These are phyloP conservation scores for Conoideocrella luteorostrata DNA, from an alignment of 2,329 filamentous ascomycete species.

Conservation along the genomic window DNA sequence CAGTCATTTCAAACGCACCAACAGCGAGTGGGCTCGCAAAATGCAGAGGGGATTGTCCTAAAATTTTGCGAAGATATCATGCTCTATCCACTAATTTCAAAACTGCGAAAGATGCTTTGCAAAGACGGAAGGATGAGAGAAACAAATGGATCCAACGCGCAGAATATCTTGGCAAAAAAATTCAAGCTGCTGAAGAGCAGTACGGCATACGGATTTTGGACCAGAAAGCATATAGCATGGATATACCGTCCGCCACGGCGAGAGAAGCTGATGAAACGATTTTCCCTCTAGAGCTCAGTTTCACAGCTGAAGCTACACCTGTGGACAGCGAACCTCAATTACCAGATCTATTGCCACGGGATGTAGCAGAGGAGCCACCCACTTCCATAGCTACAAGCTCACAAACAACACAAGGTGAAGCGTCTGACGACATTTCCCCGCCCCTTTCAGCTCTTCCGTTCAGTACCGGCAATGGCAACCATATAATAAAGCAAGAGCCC, in stretches of 20 bases:
- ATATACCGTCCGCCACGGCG: constrained; percentile 2
- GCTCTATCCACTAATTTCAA: constrained; percentile 36
- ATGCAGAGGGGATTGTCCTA: constrained; percentile 24
- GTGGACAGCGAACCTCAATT: constrained; percentile 5
- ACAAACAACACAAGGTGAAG: constrained; percentile 24
- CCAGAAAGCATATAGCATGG: neutral
- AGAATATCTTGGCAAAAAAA: constrained; percentile 34
- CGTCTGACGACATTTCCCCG: constrained; percentile 15
- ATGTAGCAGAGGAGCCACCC: neutral
- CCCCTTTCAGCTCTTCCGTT: constrained; percentile 18
- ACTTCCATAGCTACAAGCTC: constrained; percentile 13
- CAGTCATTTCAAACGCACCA: neutral
- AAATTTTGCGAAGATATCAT: constrained; percentile 33
- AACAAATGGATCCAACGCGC: constrained; percentile 41
- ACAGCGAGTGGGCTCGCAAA: constrained; percentile 16
- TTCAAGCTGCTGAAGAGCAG: constrained; percentile 36
- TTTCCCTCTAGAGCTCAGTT: constrained; percentile 4
- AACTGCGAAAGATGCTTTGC: constrained; percentile 30
- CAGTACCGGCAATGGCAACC: constrained; percentile 6
- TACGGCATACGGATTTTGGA: constrained; percentile 25
- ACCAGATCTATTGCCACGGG: neutral
- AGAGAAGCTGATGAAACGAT: constrained; percentile 7
- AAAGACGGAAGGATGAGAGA: constrained; percentile 34
- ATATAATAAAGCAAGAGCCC: constrained; percentile 42
- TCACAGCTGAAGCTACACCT: neutral